Evolutionary conservation across 2,329 filamentous ascomycete species (phyloP).

Genomic region (Fusarium mangiferae): DNA sequence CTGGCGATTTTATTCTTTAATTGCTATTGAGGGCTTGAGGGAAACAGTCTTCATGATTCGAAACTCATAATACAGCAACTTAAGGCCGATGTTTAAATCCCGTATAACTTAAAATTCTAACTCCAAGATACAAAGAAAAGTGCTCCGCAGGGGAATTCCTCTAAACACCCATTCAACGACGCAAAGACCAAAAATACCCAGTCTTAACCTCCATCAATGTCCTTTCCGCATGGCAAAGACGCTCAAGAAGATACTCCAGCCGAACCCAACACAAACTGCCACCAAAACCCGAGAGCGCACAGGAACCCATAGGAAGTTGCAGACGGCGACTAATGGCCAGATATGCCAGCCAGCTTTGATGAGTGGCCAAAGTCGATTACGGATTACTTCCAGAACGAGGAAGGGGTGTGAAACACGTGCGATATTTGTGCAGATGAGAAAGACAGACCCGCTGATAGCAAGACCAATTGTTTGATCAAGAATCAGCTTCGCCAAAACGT

Average conservation of each 20-base stretch:
- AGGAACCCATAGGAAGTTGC: slow-evolving; percentile 51
- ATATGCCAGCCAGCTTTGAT: slow-evolving; percentile 51
- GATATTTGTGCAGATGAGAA: slow-evolving; percentile 51
- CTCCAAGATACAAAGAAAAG: slow-evolving; percentile 22
- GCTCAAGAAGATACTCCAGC: slow-evolving; percentile 52
- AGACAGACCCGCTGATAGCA: slow-evolving; percentile 48
- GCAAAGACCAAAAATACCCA: slow-evolving; percentile 1
- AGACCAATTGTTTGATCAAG: slow-evolving; percentile 52
- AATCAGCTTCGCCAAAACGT: slow-evolving; percentile 49
- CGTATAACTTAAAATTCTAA: background rate
- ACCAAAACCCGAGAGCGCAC: slow-evolving; percentile 51
- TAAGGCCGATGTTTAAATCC: background rate
- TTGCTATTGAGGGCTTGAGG: too few relatives aligned
- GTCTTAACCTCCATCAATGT: background rate
- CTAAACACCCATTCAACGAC: background rate
- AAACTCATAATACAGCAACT: background rate
- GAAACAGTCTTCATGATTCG: background rate
- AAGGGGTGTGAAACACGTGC: slow-evolving; percentile 43
- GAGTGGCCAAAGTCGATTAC: slow-evolving; percentile 44
- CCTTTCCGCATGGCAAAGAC: slow-evolving; percentile 46
- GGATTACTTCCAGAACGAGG: slow-evolving; percentile 43
- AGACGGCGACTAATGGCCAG: slow-evolving; percentile 50
- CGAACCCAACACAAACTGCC: slow-evolving; percentile 50
- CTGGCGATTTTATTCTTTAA: background rate
- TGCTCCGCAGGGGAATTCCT: slow-evolving; percentile 11